phyloP scores from a whole-genome alignment of 208 protist species.

The Tritrichomonas foetus region DNA sequence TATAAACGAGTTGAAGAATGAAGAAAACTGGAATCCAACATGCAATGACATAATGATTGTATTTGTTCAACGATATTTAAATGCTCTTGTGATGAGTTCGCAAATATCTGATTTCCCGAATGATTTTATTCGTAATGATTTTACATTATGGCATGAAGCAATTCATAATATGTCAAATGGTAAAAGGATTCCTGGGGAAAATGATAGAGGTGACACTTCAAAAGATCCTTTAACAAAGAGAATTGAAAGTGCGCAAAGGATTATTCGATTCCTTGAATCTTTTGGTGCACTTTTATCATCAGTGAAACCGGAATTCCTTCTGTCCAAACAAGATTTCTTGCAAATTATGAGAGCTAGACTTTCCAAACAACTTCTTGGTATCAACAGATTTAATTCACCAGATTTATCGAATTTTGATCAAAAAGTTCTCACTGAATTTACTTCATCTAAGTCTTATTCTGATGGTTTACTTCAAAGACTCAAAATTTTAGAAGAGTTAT shows the following conservation, averaged over 20 bases:
- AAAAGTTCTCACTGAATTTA: not conserved
- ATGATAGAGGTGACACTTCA: not conserved
- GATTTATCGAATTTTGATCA: not conserved
- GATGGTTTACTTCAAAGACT: not conserved
- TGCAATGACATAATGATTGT: not conserved
- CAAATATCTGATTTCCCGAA: not conserved
- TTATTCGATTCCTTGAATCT: not conserved
- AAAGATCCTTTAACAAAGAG: not conserved
- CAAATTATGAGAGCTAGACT: not conserved
- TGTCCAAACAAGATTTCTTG: not conserved
- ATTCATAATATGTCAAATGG: not conserved
- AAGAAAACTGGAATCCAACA: not conserved
- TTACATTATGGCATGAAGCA: not conserved
- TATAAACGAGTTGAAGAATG: not conserved
- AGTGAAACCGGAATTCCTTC: not conserved
- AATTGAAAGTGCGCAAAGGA: not conserved
- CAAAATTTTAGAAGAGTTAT: not conserved
- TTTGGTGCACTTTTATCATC: not conserved
- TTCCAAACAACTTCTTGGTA: not conserved
- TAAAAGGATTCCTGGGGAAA: not conserved
- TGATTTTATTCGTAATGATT: conserved; percentile 21
- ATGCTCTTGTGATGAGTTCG: not conserved
- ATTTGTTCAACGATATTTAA: conserved; percentile 23
- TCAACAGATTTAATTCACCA: not conserved
- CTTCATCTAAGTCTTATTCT: not conserved